phyloP scores from a whole-genome alignment of 768 basidiomycete species.

The Podaxis carcinomalis region DNA sequence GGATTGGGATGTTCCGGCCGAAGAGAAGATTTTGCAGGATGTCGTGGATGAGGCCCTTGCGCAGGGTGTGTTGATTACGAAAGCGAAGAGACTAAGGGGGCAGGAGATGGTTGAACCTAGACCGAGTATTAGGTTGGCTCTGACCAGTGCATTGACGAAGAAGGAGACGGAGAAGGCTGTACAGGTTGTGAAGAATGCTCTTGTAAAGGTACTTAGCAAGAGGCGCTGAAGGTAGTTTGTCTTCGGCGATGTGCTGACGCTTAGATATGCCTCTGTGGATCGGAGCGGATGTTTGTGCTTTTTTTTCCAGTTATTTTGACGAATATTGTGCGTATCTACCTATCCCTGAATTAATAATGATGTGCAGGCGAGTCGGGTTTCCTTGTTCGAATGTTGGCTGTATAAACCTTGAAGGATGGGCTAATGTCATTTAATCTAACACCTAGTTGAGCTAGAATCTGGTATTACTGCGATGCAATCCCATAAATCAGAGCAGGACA shows the following conservation, averaged over 20 bases:
- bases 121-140: constrained; percentile 82
- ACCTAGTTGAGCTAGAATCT: no score
- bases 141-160: constrained; percentile 73
- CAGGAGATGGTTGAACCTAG: constrained; percentile 82
- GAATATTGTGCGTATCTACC: neutral
- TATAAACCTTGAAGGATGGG: no score
- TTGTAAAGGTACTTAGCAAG: constrained; percentile 70
- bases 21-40: constrained; percentile 84
- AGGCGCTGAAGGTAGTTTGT: constrained; percentile 31
- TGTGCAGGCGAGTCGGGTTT: neutral
- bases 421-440: no score
- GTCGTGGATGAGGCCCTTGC: constrained; percentile 83
- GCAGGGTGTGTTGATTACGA: constrained; percentile 83
- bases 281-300: neutral
- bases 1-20: constrained; percentile 57
- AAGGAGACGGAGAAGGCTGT: constrained; percentile 94
- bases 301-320: neutral
- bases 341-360: constrained; percentile 1
- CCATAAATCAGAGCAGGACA: neutral
- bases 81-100: constrained; percentile 74
- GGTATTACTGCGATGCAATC: neutral
- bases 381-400: no score
- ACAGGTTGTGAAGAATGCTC: constrained; percentile 62
- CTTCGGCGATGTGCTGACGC: neutral
- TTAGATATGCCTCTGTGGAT: neutral